These are phyloP conservation scores for Bauhinia variegata DNA, from an alignment of 306 rosid genomes.

Conservation along the genomic window DNA sequence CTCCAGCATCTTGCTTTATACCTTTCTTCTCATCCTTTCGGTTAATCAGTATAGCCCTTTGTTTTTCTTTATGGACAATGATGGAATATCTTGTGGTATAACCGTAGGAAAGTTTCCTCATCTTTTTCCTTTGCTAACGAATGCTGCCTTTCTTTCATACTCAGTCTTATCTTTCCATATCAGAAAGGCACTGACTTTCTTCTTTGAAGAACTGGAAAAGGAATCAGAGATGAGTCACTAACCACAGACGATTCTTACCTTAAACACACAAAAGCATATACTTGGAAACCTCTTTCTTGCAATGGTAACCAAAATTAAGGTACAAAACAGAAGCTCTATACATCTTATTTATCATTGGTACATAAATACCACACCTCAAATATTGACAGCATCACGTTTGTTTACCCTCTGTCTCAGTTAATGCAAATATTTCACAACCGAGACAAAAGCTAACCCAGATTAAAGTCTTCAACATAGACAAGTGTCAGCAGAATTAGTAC, in stretches of 20 bases:
- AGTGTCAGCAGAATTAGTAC: not conserved
- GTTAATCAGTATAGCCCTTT: no score
- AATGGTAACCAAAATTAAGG: not conserved
- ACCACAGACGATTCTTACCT: constrained; percentile 30
- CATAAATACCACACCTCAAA: constrained; percentile 10
- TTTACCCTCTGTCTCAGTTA: constrained; percentile 34
- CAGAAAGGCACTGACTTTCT: not conserved
- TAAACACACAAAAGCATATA: constrained; percentile 38
- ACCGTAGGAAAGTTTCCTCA: no score
- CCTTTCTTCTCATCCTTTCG: no score
- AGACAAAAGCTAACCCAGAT: not conserved
- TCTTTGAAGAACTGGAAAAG: not conserved
- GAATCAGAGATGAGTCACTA: constrained; percentile 28
- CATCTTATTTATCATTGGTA: constrained; percentile 12
- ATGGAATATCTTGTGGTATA: no score
- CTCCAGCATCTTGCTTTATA: no score
- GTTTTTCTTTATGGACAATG: no score
- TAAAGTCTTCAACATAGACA: no score
- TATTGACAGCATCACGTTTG: constrained; percentile 25
- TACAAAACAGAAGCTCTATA: constrained; percentile 2
- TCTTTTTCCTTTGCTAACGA: not conserved
- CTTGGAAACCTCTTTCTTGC: no score
- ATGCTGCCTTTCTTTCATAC: no score
- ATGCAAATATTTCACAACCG: no score
- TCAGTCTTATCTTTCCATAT: no score